phyloP scores from a whole-genome alignment of 768 basidiomycete species.

The Boletus barrowsii region DNA sequence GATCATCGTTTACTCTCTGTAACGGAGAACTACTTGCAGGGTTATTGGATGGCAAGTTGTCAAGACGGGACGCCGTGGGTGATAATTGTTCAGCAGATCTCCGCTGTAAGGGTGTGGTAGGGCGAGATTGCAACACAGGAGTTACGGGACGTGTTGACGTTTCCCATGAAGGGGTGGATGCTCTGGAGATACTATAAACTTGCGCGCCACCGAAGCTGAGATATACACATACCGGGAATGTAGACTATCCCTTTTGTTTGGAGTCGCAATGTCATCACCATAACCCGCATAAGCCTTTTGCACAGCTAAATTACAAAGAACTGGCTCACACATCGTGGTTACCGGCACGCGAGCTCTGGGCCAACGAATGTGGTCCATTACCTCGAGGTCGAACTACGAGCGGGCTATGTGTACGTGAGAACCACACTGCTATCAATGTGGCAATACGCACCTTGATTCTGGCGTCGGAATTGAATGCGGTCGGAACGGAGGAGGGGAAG shows the following conservation, averaged over 20 bases:
- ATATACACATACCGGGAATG: slow-evolving; percentile 16
- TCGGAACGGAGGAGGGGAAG: slow-evolving; percentile 19
- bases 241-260: background rate
- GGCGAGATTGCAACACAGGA: slow-evolving; percentile 10
- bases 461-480: slow-evolving; percentile 28
- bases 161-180: slow-evolving; percentile 16
- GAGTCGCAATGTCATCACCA: slow-evolving; percentile 2
- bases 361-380: slow-evolving; percentile 13
- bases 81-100: background rate
- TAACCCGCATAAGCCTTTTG: slow-evolving; percentile 1
- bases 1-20: slow-evolving; percentile 16
- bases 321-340: slow-evolving; percentile 13
- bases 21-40: background rate
- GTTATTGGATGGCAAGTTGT: background rate
- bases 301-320: background rate
- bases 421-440: background rate
- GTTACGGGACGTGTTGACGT: slow-evolving; percentile 14
- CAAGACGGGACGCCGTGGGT: background rate
- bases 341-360: slow-evolving; percentile 1
- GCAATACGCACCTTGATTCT: slow-evolving; percentile 27
- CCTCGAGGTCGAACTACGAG: slow-evolving; percentile 19
- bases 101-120: slow-evolving; percentile 11
- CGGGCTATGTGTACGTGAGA: slow-evolving; percentile 20
- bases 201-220: background rate
- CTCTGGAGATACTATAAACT: slow-evolving; percentile 2